Evolutionary conservation across 2,329 filamentous ascomycete genomes (phyloP), one percentile per base, ranked within the genome.

Genomic region (Fusarium domesticum): DNA sequence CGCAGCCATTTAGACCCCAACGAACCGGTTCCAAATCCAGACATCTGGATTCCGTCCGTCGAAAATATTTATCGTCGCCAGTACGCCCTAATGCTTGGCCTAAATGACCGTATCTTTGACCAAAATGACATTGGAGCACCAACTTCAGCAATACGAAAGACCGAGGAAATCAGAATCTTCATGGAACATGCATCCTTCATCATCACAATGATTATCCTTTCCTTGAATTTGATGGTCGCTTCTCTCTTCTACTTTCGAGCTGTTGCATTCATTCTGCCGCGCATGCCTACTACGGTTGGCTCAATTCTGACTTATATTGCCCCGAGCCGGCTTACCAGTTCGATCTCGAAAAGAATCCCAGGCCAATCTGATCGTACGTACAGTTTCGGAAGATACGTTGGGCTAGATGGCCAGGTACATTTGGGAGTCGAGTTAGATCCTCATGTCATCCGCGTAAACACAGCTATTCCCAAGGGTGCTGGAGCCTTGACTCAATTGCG

Each of bases 341-440:
- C 35, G 0, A 6, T 4, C 1, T 37, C 8, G 1, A 38, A 10
- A 10, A 1, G 5, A 2, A 3, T 6, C 1, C 37, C 35, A 1
- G 34, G 28, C 2, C 5, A 46, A 10, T 15, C 61, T 1, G 3
- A 5, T 12, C 39, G 48, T 3, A 57, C 62, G 0, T 75, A 74
- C 42, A 73, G 72, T 1, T 82, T 75, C 51, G 78, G 79, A 0
- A 65, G 64, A 0, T 82, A 70, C 42, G 41, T 76, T 2, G 77
- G 75, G 0, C 54, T 51, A 0, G 77, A 81, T 49, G 72, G 74
- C 0, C 63, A 64, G 6, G 59, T 63, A 0, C 74, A 80, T 43
- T 47, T 76, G 1, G 79, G 79, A 0, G 73, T 82, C 34, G 78
- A 83, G 25, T 57, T 67, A 18, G 65, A 71, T 18, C 71, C 72